Evolutionary conservation across 1,139 yeast species (phyloP), one percentile per base, ranked within the genome.

Genomic region (Yamadazyma triangularis): DNA sequence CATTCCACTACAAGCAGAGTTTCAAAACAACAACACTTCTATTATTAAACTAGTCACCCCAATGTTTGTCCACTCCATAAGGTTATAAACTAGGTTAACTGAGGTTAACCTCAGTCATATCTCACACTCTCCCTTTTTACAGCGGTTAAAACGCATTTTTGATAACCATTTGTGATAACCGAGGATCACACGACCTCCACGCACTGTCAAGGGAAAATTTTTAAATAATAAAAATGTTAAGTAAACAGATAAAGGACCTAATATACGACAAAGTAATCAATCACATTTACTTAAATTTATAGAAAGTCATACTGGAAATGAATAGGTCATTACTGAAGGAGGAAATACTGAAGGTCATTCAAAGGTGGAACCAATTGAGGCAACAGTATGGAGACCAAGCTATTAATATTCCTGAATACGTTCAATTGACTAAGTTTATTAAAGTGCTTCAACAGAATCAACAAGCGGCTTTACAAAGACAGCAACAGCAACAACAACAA

Each of bases 331-430:
- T 56, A 29, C 58, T 53, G 39, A 54, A 66, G 41, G 74, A 69
- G 45, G 73, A 68, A 37, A 50, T 68, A 24, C 72, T 64, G 46
- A 63, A 59, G 43, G 56, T 61, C 21, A 49, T 66, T 33, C 68
- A 64, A 52, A 72, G 83, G 38, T 77, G 84, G 83, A 77, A 75
- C 42, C 80, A 74, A 48, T 58, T 79, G 42, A 68, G 76, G 36
- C 65, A 66, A 34, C 81, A 78, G 46, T 75, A 64, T 45, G 84
- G 85, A n/a, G 82, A 77, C 28, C 76, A 70, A 40, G 85, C 79
- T 2, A 67, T 68, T 8, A 73, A 71, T 39, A 74, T 75, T 21
- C 79, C 79, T 11, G 85, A 79, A 53, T 79, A 73, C 50, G 66
- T 72, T 26, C 78, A 74, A 40, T 64, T 77, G 42, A 73, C 79